Evolutionary conservation across 2,329 filamentous ascomycete genomes (phyloP).

Genomic region (Aspergillus carbonarius): DNA sequence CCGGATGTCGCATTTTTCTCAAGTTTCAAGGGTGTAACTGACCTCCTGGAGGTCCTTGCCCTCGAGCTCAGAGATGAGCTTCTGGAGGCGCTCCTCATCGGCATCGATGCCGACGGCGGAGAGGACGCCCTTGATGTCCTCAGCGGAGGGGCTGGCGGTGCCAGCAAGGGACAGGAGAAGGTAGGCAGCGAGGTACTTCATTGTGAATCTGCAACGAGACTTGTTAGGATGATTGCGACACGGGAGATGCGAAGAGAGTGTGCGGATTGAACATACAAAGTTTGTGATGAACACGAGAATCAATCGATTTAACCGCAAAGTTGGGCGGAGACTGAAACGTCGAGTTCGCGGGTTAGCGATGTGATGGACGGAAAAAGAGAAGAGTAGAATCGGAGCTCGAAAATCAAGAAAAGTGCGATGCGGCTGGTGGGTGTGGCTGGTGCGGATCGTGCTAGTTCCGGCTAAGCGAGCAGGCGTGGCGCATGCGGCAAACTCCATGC

Average conservation of each 20-base stretch:
- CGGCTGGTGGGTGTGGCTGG: conserved; percentile 36
- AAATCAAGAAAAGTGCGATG: conserved; percentile 42
- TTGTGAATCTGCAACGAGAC: conserved; percentile 58
- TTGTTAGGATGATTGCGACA: neutral
- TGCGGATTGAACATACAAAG: conserved; percentile 22
- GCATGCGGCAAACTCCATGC: conserved; percentile 10
- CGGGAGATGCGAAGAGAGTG: conserved; percentile 2
- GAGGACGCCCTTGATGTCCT: conserved; percentile 85
- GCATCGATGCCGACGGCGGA: conserved; percentile 93
- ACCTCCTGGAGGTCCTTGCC: conserved; percentile 81
- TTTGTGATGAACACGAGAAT: conserved; percentile 55
- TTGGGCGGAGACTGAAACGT: conserved; percentile 99
- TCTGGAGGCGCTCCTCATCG: conserved; percentile 79
- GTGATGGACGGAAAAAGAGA: conserved; percentile 29
- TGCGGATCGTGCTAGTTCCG: conserved; percentile 13
- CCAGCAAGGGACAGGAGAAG: conserved; percentile 93
- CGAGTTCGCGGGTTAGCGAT: conserved; percentile 65
- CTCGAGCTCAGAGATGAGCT: conserved; percentile 76
- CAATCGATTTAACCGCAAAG: conserved; percentile 99
- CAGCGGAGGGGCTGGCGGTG: conserved; percentile 81
- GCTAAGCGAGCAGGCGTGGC: conserved; percentile 41
- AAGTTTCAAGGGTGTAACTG: conserved; percentile 37
- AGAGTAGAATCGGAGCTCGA: conserved; percentile 24
- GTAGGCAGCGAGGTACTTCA: conserved; percentile 99
- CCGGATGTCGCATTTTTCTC: neutral